Percentiles rank a stretch among this genome's conserved stretches.
These are phyloP conservation scores for Fusarium sp. DNA, from an alignment of 2,329 filamentous ascomycete genomes.

Conservation along the genomic window DNA sequence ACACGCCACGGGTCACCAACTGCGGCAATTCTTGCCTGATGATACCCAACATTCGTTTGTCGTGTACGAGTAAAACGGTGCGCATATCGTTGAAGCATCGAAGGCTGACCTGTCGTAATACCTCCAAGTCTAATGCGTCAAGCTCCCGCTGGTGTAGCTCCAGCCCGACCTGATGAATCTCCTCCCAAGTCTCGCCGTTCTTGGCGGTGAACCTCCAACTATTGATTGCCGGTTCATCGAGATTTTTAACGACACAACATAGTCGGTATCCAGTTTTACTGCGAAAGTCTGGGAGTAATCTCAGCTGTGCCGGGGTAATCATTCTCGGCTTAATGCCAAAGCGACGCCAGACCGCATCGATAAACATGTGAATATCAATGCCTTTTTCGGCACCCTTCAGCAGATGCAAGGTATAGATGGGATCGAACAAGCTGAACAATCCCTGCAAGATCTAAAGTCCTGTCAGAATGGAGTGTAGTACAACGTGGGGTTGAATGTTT, in stretches of 20 bases:
- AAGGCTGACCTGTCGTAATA: slow-evolving; percentile 53
- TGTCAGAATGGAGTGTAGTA: not conserved
- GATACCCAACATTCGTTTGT: slow-evolving; percentile 59
- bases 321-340: slow-evolving; percentile 51
- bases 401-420: slow-evolving; percentile 50
- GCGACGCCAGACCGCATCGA: slow-evolving; percentile 46
- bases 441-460: slow-evolving; percentile 50
- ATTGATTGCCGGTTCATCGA: not conserved
- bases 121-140: slow-evolving; percentile 46
- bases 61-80: slow-evolving; percentile 56
- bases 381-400: slow-evolving; percentile 55
- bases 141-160: slow-evolving; percentile 57
- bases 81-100: slow-evolving; percentile 58
- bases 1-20: slow-evolving; percentile 43
- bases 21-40: slow-evolving; percentile 52
- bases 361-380: slow-evolving; percentile 57
- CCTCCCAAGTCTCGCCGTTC: slow-evolving; percentile 48
- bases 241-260: slow-evolving; percentile 45
- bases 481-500: not conserved
- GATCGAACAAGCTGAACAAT: slow-evolving; percentile 50
- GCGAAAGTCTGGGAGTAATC: slow-evolving; percentile 47
- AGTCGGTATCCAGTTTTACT: slow-evolving; percentile 47
- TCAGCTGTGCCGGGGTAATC: slow-evolving; percentile 51
- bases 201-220: slow-evolving; percentile 28
- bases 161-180: slow-evolving; percentile 54